Evolutionary conservation across 140 eudicot genomes (phyloP).

Genomic region (Bidens hawaiensis): DNA sequence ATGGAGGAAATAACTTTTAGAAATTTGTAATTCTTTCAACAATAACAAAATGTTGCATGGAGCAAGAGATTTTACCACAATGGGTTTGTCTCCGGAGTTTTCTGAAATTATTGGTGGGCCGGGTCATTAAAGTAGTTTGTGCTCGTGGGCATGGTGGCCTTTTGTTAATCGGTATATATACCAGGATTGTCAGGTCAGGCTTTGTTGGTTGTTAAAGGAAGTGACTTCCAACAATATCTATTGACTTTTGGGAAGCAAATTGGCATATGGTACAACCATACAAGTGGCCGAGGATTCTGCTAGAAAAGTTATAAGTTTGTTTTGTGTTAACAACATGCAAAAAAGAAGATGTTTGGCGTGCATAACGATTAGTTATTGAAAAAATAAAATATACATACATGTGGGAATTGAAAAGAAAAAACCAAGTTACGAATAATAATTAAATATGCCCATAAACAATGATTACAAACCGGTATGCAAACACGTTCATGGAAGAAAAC

Average conservation of each 20-base stretch:
- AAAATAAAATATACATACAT: too few species aligned
- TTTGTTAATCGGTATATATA: too few species aligned
- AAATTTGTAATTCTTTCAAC: neutral
- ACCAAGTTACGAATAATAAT: neutral
- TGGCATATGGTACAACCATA: neutral
- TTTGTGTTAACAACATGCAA: neutral
- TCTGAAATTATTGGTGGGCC: too few species aligned
- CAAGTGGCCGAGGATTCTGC: neutral
- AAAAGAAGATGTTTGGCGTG: neutral
- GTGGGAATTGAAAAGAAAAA: neutral
- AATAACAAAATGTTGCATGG: neutral
- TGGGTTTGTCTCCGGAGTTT: too few species aligned
- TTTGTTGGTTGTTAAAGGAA: too few species aligned
- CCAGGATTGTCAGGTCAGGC: too few species aligned
- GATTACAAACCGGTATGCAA: neutral
- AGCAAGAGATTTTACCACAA: too few species aligned
- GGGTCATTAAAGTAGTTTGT: too few species aligned
- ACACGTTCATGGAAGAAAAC: neutral
- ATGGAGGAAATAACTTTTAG: neutral
- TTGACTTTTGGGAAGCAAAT: conserved; percentile 3
- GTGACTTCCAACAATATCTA: neutral
- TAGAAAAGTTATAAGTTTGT: neutral
- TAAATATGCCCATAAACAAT: neutral
- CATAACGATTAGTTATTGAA: neutral
- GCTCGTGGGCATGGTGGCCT: too few species aligned